Percentiles rank a stretch among this genome's conserved stretches.
Evolutionary conservation across 2,329 filamentous ascomycete species (phyloP).

Genomic region (Claviceps cyperi): DNA sequence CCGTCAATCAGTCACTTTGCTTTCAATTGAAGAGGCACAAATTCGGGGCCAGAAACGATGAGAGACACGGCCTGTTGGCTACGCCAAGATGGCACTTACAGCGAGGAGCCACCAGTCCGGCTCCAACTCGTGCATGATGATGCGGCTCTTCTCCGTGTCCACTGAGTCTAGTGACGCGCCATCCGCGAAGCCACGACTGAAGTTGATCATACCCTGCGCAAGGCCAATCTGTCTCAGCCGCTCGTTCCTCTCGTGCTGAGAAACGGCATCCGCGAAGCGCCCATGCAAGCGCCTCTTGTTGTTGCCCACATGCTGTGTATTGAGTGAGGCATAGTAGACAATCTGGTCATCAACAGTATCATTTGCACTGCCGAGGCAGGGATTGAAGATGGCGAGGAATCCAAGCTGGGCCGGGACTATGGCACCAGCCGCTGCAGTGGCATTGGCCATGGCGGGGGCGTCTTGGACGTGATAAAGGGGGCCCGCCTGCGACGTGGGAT

Average conservation of each 20-base stretch:
- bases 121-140: constrained; percentile 78
- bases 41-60: not conserved
- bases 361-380: constrained; percentile 50
- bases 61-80: not conserved
- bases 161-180: constrained; percentile 67
- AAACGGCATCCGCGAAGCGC: constrained; percentile 28
- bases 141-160: constrained; percentile 78
- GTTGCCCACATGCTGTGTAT: constrained; percentile 23
- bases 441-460: constrained; percentile 9
- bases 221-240: constrained; percentile 84
- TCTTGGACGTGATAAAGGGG: not conserved
- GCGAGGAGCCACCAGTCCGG: constrained; percentile 90
- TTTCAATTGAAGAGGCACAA: not conserved
- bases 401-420: constrained; percentile 62
- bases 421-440: constrained; percentile 10
- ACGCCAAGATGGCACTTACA: constrained; percentile 34
- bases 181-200: constrained; percentile 74
- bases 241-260: constrained; percentile 63
- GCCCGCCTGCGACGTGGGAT: not conserved
- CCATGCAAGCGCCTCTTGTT: constrained; percentile 28
- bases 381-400: constrained; percentile 92
- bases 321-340: constrained; percentile 73
- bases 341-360: constrained; percentile 62
- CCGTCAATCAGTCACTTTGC: not conserved
- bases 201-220: constrained; percentile 91